Evolutionary conservation across 2,329 filamentous ascomycete genomes (phyloP), one percentile per base, ranked within the genome.

Genomic region (Elsinoe australis): DNA sequence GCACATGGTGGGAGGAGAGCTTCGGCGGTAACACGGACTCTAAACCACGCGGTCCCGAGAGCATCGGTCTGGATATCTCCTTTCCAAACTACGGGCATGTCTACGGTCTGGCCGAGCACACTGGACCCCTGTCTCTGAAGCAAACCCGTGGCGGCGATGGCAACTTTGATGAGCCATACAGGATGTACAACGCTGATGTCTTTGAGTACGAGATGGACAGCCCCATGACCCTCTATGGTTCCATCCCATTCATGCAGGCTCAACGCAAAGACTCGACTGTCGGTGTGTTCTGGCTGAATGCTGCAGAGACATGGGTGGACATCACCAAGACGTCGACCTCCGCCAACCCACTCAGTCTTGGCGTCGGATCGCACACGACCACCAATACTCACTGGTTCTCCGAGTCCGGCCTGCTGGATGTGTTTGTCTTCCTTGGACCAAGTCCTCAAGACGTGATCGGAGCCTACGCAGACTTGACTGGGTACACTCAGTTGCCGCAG

Each of bases 161-260:
- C 52, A 86, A 87, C 58, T 87, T 92, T 66, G 73, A 76, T 7
- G 87, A 98, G 53, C 92, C 92, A 0, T 98, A 98, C 69, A 80
- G 92, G 29, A 69, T 98, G 65, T 95, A 95, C 71, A 98, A 98
- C 65, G 78, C 87, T 24, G 92, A 98, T 64, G 92, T 98, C 8
- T 98, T 98, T 58, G 92, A 98, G 69, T 98, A 98, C 65, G 83
- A 95, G 58, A 77, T 95, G 58, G 86, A 96, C 66, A 96, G 88
- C 66, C 89, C 92, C 0, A 98, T 98, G 92, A 96, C 92, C 0
- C 75, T 98, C 1, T 98, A 98, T 61, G 92, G 92, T n/a, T 74
- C 88, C 5, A 96, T 98, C 57, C 92, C 92, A 2, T 86, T 96
- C 62, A 94, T 98, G 87, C 92, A 96, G 66, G 92, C 92, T 14